Base-by-base conservation (phyloP, 1,139 yeast genomes). In the Taiozyma sp. region DNA sequence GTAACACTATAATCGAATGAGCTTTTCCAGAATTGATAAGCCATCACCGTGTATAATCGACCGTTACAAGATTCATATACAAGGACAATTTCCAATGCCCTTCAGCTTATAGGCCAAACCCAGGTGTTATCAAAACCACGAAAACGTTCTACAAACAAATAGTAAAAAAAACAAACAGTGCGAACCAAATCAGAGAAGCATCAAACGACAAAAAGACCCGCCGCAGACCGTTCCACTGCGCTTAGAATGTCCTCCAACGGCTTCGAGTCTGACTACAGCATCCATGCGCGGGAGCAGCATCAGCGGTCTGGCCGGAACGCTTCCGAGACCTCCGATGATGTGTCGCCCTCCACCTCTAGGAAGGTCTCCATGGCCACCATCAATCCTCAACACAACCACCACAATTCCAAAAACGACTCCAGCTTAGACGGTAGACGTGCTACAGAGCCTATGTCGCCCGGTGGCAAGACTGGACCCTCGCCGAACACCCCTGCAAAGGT, bases 321-420 rank as follows among this genome's bases (percentile, higher is more conserved):
- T 16, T 58, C 62, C 1, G 57, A 55, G 34, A 47, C 45, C 24
- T 48, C 51, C 10, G 37, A 50, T 1, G 56, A 54, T 46, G 43
- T 40, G n/a, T 40, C 43, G 21, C 43, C 43, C 22, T 40, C 29
- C 9, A 56, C 64, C 3, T 60, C 64, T 11, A 54, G 65, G 26
- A 62, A 61, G 34, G 65, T 62, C 22, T 62, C 65, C 1, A 46
- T 59, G 14, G 63, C 56, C 3, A 62, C 57, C 9, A 34, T 40
- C 19, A 19, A 45, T 24, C 37, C 48, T 6, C 42, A 46, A 6
- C 43, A 42, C 6, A 40, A 45, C n/a, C 47, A 14, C 4, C 43
- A 46, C 4, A 44, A 42, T 11, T 35, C 22, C 48, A 46, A 22
- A 43, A 19, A 19, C 39, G 45, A 26, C 26, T 4, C 9, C 49